Percentiles rank a stretch among this genome's conserved stretches.
phyloP scores from a whole-genome alignment of 306 rosid species.

The Clitoria ternatea region DNA sequence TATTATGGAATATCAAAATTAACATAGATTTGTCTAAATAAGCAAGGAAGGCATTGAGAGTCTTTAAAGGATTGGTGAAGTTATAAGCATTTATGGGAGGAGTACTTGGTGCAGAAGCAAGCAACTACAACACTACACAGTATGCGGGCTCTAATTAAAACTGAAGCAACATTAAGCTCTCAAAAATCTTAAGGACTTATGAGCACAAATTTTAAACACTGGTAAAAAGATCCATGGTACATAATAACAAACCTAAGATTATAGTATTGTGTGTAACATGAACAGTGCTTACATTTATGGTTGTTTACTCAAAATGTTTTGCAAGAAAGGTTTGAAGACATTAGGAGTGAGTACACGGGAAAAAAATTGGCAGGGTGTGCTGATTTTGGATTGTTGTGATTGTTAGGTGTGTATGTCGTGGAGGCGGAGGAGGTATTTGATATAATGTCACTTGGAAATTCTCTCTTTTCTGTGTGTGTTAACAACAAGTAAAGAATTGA shows the following conservation, averaged over 20 bases:
- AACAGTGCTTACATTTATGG: not conserved
- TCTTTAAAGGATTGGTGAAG: slow-evolving; percentile 86
- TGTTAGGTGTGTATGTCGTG: too few relatives aligned
- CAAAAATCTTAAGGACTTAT: slow-evolving; percentile 46
- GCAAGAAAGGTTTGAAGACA: slow-evolving; percentile 75
- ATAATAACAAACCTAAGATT: not conserved
- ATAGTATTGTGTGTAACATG: not conserved
- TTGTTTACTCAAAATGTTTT: not conserved
- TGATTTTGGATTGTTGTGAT: too few relatives aligned
- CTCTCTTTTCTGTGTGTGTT: too few relatives aligned
- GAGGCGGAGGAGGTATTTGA: too few relatives aligned
- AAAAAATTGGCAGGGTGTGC: too few relatives aligned
- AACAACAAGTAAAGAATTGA: too few relatives aligned
- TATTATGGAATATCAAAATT: too few relatives aligned
- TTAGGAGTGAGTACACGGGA: slow-evolving; percentile 45
- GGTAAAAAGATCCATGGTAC: slow-evolving; percentile 69
- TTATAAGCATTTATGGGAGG: slow-evolving; percentile 89
- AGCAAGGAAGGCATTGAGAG: slow-evolving; percentile 93
- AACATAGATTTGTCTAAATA: too few relatives aligned
- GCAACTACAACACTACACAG: slow-evolving; percentile 79
- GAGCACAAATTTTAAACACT: slow-evolving; percentile 36
- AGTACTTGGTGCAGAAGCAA: slow-evolving; percentile 75
- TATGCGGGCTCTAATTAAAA: slow-evolving; percentile 93
- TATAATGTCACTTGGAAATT: too few relatives aligned
- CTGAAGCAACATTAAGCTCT: slow-evolving; percentile 82